These are phyloP conservation scores for Torrubiellomyces zombiae DNA, from an alignment of 2,329 filamentous ascomycete genomes.

Conservation along the genomic window DNA sequence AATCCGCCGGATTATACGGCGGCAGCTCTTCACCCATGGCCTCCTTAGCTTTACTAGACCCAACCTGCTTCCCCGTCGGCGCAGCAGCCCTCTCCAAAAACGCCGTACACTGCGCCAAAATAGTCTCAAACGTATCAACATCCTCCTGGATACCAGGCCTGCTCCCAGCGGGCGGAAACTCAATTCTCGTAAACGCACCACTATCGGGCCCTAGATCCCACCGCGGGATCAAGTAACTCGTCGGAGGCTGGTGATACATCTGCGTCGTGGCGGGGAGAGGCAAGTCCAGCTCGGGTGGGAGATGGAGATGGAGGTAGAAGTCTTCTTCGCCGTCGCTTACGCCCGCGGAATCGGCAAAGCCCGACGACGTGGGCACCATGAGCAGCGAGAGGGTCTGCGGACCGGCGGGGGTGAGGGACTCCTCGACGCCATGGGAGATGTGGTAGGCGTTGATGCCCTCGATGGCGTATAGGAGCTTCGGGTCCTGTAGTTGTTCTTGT, in stretches of 20 bases:
- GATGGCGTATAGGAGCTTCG: constrained; percentile 53
- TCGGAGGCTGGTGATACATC: constrained; percentile 89
- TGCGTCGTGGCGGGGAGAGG: constrained; percentile 89
- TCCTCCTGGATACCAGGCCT: constrained; percentile 73
- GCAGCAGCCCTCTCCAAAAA: constrained; percentile 75
- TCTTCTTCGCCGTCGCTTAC: constrained; percentile 57
- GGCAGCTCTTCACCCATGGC: constrained; percentile 29
- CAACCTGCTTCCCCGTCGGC: constrained; percentile 22
- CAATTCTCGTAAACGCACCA: constrained; percentile 82
- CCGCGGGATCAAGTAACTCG: constrained; percentile 83
- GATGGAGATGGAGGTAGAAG: constrained; percentile 90
- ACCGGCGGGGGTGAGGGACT: constrained; percentile 65
- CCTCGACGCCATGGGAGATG: constrained; percentile 73
- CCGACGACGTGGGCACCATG: constrained; percentile 85
- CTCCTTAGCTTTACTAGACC: constrained; percentile 22
- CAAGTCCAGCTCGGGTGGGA: constrained; percentile 86
- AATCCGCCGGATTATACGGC: constrained; percentile 69
- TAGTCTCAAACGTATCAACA: constrained; percentile 91
- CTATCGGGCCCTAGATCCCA: constrained; percentile 84
- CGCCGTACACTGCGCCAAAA: constrained; percentile 91
- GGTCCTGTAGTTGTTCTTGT: constrained; percentile 24
- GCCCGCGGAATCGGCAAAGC: constrained; percentile 39
- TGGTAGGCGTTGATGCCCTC: constrained; percentile 84
- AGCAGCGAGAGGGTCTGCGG: constrained; percentile 83
- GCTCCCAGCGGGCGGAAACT: constrained; percentile 63